Base-by-base conservation (phyloP, 805 yeast genomes). In the Candida silvicultrix region DNA sequence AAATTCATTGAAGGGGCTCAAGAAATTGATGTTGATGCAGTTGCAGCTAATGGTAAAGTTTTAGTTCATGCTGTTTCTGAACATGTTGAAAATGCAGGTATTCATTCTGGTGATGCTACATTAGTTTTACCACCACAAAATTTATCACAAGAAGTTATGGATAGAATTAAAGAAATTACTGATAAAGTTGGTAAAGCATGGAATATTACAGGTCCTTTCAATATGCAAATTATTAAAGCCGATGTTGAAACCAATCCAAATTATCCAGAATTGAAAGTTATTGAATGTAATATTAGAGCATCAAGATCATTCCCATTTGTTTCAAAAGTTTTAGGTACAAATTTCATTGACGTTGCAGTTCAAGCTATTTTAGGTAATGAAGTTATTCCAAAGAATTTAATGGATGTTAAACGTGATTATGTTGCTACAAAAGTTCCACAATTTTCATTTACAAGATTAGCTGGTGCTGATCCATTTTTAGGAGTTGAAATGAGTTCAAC, bases 401-500 rank as follows among this genome's bases (percentile, higher is more conserved):
- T 94, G 97, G 74, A 73, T 46, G 72, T 75, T 58, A 59, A 74
- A 48, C 86, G 88, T 68, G 73, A 78, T 57, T 86, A 89, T 61
- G 98, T 92, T 63, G 98, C 98, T 43, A 86, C 95, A 46, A 94
- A 94, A 73, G 97, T 92, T 45, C 99, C 99, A 41, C 99, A 94
- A 73, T 94, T 94, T 70, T 92, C 98, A 8, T 94, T 94, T 75
- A 90, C 98, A 36, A 83, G 99, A 73, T 77, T 94, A 61, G 97
- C 98, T 18, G 99, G 99, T 55, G 99, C 99, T 43, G 99, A 94
- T 68, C 99, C 99, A 53, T 90, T 87, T 77, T 76, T 94, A 63
- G 99, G 99, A 53, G 99, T 94, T 55, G 99, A 94, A 73, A 94
- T 94, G 99, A 84, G 98, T 7, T 90, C 98, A 12, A 94, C 99